Conservation (phyloP, 2,329 filamentous ascomycete species). For the Periconia sp. region DNA sequence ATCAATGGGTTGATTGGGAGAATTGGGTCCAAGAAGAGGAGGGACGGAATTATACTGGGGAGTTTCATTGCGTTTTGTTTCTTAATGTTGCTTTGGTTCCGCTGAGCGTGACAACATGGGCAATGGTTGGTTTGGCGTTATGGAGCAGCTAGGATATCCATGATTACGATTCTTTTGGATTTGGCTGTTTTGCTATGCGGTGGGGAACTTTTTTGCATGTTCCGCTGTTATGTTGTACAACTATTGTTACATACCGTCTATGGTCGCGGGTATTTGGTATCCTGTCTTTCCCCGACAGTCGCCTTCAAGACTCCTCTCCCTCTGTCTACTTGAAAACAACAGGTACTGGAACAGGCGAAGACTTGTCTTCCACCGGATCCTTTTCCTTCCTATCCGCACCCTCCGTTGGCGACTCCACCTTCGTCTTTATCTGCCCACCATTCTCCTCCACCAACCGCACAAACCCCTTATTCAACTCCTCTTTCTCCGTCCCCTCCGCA, state of each 20-base stretch:
- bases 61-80: slow-evolving; percentile 91
- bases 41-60: slow-evolving; percentile 92
- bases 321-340: slow-evolving; percentile 5
- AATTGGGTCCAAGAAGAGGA: slow-evolving; percentile 92
- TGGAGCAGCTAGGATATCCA: slow-evolving; percentile 19
- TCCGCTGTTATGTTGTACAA: slow-evolving; percentile 31
- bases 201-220: slow-evolving; percentile 10
- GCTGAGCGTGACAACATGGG: slow-evolving; percentile 18
- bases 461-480: slow-evolving; percentile 66
- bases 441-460: slow-evolving; percentile 56
- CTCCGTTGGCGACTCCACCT: slow-evolving; percentile 6
- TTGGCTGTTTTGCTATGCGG: slow-evolving; percentile 13
- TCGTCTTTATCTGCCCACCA: slow-evolving; percentile 9
- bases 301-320: background rate
- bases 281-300: background rate
- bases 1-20: slow-evolving; percentile 88
- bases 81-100: slow-evolving; percentile 70
- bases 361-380: background rate
- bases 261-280: slow-evolving; percentile 8
- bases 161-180: slow-evolving; percentile 6
- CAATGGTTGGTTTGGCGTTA: slow-evolving; percentile 19
- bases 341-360: slow-evolving; percentile 2
- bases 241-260: slow-evolving; percentile 24
- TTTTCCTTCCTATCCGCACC: background rate
- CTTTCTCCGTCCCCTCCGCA: slow-evolving; percentile 66